phyloP scores from a whole-genome alignment of 768 basidiomycete species.

The Rhizopogon vinicolor region DNA sequence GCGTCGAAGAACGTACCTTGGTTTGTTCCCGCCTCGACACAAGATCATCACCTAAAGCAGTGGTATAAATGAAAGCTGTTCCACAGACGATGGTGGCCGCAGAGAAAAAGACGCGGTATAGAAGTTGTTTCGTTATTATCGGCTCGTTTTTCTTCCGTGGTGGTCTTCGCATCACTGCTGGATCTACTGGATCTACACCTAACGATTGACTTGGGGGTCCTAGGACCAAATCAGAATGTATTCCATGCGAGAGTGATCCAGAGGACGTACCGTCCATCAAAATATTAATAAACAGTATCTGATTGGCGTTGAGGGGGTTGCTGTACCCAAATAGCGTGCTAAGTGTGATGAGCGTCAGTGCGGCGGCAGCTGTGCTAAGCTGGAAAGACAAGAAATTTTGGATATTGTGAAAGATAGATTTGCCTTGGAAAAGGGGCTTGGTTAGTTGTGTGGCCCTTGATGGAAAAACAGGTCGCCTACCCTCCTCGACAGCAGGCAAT shows the following conservation, averaged over 20 bases:
- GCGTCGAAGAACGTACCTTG: slow-evolving; percentile 58
- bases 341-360: slow-evolving; percentile 90
- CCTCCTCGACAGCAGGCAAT: slow-evolving; percentile 91
- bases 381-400: slow-evolving; percentile 98
- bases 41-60: slow-evolving; percentile 77
- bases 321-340: slow-evolving; percentile 86
- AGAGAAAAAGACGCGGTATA: slow-evolving; percentile 85
- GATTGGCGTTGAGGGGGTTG: slow-evolving; percentile 97
- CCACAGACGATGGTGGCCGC: slow-evolving; percentile 89
- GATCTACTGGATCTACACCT: slow-evolving; percentile 95
- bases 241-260: not conserved
- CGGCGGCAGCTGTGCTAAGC: slow-evolving; percentile 95
- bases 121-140: slow-evolving; percentile 70
- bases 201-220: slow-evolving; percentile 94
- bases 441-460: not conserved
- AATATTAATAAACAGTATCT: slow-evolving; percentile 99
- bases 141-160: slow-evolving; percentile 92
- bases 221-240: slow-evolving; percentile 22
- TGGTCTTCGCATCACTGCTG: slow-evolving; percentile 86
- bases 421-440: slow-evolving; percentile 41
- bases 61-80: slow-evolving; percentile 82
- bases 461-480: slow-evolving; percentile 29
- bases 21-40: slow-evolving; percentile 91
- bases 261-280: slow-evolving; percentile 83
- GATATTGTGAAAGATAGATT: slow-evolving; percentile 98